These are phyloP conservation scores for Pterocarpus macrocarpus DNA, from an alignment of 306 rosid species.

Conservation along the genomic window DNA sequence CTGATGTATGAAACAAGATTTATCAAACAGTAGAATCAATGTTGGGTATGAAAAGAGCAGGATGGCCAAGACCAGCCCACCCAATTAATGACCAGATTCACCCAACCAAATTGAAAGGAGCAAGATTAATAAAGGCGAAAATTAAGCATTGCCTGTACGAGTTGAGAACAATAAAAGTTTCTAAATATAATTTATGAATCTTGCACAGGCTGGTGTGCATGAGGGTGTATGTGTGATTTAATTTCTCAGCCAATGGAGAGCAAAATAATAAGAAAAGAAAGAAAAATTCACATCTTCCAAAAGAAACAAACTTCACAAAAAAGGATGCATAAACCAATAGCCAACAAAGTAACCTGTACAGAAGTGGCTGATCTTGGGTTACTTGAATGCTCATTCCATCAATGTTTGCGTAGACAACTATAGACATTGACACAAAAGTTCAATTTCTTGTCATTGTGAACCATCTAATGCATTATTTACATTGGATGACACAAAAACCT, in stretches of 20 bases:
- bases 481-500: constrained; percentile 65
- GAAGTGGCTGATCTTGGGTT: not conserved
- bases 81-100: not conserved
- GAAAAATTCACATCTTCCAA: not conserved
- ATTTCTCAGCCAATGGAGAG: not conserved
- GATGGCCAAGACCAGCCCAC: not conserved
- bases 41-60: not conserved
- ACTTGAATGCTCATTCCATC: not conserved
- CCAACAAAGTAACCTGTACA: constrained; percentile 9
- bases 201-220: not conserved
- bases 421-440: not conserved
- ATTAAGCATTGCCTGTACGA: constrained; percentile 20
- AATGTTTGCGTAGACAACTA: not conserved
- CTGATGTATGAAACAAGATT: not conserved
- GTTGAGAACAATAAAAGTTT: not conserved
- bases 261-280: not conserved
- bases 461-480: constrained; percentile 44
- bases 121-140: too few relatives aligned
- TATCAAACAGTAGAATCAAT: constrained; percentile 1
- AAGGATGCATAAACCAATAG: constrained; percentile 13
- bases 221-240: not conserved
- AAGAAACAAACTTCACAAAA: constrained; percentile 14
- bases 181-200: not conserved
- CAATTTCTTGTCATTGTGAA: constrained; percentile 37
- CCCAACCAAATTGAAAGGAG: not conserved